Base-by-base conservation (phyloP, 2,329 filamentous ascomycete genomes). In the Dryadomyces quercivorus region DNA sequence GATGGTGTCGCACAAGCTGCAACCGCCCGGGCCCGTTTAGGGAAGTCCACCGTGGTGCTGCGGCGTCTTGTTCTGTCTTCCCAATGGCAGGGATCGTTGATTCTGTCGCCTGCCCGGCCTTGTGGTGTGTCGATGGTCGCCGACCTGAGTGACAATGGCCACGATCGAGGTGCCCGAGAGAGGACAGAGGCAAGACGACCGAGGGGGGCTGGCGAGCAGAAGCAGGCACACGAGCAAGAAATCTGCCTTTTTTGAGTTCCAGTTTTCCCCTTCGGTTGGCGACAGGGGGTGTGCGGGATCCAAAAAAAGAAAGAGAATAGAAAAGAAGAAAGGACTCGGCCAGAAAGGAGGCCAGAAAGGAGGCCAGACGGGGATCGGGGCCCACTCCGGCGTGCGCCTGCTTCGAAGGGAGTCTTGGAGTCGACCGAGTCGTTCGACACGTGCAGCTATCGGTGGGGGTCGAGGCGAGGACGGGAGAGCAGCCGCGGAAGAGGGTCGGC, bases 121-220 rank as follows among this genome's bases (percentile, higher is more conserved):
- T 49, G 46, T 31, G 26, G 8, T 31, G 26, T 31, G 26, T 31
- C 26, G 26, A 51, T 51, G 55, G 51, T 56, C 55, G 55, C 55
- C 55, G 55, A 56, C 55, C 51, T 53, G 47, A 46, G 54, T 40
- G 50, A 56, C 50, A 51, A 51, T 34, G 34, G 34, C 36, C 47
- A 20, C n/a, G 42, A 15, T 47, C 15, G 22, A 54, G 55, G 51
- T 54, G 51, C 51, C 51, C 51, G 48, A 56, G 36, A 34, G 20
- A 46, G 47, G 43, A 50, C 9, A 36, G 26, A 31, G 38, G 12
- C 12, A 18, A 44, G 18, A 44, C 13, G 50, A 51, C 50, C 5
- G n/a, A 20, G 31, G 47, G 10, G 47, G 47, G n/a, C 4, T 31
- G 45, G 46, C 7, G 21, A 22, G 48, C 20, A 12, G 34, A 40